Evolutionary conservation across 331 rosid genomes (phyloP), one percentile per base, ranked within the genome.

Genomic region (Telfairia occidentalis): DNA sequence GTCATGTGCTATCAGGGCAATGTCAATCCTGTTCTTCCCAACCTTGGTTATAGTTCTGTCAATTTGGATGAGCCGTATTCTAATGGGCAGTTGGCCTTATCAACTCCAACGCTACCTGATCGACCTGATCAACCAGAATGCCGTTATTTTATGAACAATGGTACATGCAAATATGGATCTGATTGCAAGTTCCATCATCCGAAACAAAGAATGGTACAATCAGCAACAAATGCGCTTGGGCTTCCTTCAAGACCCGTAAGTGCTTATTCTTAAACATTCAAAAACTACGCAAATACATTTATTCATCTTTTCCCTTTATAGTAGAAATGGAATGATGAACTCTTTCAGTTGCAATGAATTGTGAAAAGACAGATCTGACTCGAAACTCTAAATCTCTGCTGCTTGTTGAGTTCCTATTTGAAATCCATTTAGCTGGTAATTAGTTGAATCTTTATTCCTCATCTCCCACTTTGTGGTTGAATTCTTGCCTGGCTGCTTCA

Each of bases 201-300:
- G 3, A 92, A 84, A 75, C 97, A 90, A 79, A 85, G 96, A 82
- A 77, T 85, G 18, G 78, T 82, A 54, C 90, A 84, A 75, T 81
- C 96, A 12, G 83, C 79, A 34, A n/a, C 83, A 30, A 87, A 84
- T 76, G 84, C 78, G 63, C 86, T 88, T n/a, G 92, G 96, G 80
- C 91, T 92, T 81, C 98, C 98, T 42, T 76, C 88, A 45, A 83
- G 98, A 87, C 97, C 97, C 42, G 97, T 90, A 85, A 92, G 98
- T 85, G 54, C 67, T 52, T 57, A 42, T 21, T 80, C 75, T 71
- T 26, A 34, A 59, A 60, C 75, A 59, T 23, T 16, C 52, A 34
- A 12, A 6, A 66, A 13, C 21, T 12, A 9, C 2, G 13, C 26
- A 54, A 12, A 13, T 55, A 15, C 66, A 13, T 19, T 18, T 34